Evolutionary conservation across 441 rosid genomes (phyloP).

Genomic region (Aquilaria agallochum): DNA sequence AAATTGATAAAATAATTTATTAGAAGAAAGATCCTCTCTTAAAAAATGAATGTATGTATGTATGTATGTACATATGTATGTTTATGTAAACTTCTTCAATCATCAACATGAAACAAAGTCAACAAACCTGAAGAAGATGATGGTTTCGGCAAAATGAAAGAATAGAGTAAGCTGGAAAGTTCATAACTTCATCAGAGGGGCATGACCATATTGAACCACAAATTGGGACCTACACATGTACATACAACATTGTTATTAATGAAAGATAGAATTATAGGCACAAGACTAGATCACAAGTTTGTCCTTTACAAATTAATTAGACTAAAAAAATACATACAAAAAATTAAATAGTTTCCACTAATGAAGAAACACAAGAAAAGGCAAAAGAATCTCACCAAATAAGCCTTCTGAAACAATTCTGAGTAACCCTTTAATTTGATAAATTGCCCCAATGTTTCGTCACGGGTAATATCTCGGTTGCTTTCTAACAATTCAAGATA

Average conservation of each 20-base stretch:
- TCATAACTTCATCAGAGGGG: slow-evolving; percentile 68
- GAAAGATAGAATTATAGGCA: neutral
- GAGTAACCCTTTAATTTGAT: slow-evolving; percentile 64
- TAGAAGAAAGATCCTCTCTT: neutral
- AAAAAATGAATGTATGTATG: neutral
- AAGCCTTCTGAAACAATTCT: slow-evolving; percentile 75
- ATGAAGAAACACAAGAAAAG: too few relatives aligned
- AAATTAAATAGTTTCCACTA: neutral
- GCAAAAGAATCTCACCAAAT: slow-evolving; percentile 47
- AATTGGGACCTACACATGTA: slow-evolving; percentile 48
- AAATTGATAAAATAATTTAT: neutral
- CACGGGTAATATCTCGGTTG: slow-evolving; percentile 56
- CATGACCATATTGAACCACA: slow-evolving; percentile 96
- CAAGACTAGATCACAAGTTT: too few relatives aligned
- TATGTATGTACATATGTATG: neutral
- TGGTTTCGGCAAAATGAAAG: slow-evolving; percentile 91
- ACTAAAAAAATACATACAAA: neutral
- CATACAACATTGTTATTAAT: neutral
- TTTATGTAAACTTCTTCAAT: neutral
- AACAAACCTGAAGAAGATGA: slow-evolving; percentile 76
- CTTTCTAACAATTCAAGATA: slow-evolving; percentile 63
- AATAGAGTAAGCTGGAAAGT: slow-evolving; percentile 80
- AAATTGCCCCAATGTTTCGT: slow-evolving; percentile 69
- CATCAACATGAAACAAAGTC: neutral
- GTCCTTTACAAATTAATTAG: neutral